Evolutionary conservation across 768 basidiomycete species (phyloP).

Genomic region (Boletus eberwhitei): DNA sequence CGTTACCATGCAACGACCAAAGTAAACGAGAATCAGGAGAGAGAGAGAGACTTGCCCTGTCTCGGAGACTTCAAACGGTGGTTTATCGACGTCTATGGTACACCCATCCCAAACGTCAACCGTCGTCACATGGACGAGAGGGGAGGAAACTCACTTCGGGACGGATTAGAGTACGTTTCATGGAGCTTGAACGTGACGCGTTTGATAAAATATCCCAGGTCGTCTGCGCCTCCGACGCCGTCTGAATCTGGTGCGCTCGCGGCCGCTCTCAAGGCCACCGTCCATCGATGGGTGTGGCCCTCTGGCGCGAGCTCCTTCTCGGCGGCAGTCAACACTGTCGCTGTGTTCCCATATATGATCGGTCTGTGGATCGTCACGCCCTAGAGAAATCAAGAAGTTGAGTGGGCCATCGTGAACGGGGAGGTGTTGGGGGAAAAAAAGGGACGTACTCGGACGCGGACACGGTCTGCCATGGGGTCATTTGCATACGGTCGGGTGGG

Average conservation of each 20-base stretch:
- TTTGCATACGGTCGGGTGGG: slow-evolving; percentile 27
- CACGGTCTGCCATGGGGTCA: slow-evolving; percentile 55
- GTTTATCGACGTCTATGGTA: slow-evolving; percentile 78
- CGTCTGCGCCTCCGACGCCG: slow-evolving; percentile 85
- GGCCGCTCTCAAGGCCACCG: slow-evolving; percentile 89
- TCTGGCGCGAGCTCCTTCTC: slow-evolving; percentile 59
- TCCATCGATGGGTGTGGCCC: slow-evolving; percentile 96
- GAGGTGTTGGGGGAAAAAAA: background rate
- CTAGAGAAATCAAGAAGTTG: slow-evolving; percentile 35
- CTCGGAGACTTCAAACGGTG: slow-evolving; percentile 93
- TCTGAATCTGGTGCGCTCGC: slow-evolving; percentile 70
- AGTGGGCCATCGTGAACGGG: background rate
- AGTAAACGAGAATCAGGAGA: background rate
- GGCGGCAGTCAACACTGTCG: slow-evolving; percentile 67
- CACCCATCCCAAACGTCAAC: background rate
- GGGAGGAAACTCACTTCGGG: slow-evolving; percentile 61
- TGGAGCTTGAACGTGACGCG: slow-evolving; percentile 96
- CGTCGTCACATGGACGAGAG: background rate
- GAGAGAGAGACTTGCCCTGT: slow-evolving; percentile 62
- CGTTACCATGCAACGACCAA: background rate
- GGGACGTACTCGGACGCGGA: slow-evolving; percentile 70
- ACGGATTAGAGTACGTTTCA: slow-evolving; percentile 91
- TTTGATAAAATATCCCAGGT: slow-evolving; percentile 88
- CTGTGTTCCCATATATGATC: slow-evolving; percentile 94
- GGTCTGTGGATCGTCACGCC: slow-evolving; percentile 86